Evolutionary conservation across 2,329 filamentous ascomycete species (phyloP).

Genomic region (Bipolaris zeicola): DNA sequence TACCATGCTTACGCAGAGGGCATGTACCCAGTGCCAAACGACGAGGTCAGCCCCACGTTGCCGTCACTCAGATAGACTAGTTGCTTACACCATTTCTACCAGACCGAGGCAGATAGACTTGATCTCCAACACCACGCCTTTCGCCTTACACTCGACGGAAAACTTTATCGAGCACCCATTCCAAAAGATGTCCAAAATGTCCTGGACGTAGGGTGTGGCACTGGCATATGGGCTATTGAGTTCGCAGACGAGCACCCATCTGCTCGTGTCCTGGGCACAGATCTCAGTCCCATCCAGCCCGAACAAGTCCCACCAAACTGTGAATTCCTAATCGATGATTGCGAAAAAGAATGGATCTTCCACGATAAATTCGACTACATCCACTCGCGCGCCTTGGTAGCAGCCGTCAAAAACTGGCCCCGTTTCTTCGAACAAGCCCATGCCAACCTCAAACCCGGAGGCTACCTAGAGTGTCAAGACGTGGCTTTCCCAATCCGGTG

Average conservation of each 20-base stretch:
- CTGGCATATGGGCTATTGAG: slow-evolving; percentile 43
- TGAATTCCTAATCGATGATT: slow-evolving; percentile 45
- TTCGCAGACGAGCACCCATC: slow-evolving; percentile 43
- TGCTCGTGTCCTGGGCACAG: slow-evolving; percentile 41
- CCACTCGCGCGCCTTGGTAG: slow-evolving; percentile 59
- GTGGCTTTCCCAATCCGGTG: slow-evolving; percentile 34
- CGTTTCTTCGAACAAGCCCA: slow-evolving; percentile 53
- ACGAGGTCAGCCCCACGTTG: slow-evolving; percentile 30
- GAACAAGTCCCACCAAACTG: slow-evolving; percentile 41
- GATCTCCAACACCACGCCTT: slow-evolving; percentile 45
- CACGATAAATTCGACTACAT: slow-evolving; percentile 62
- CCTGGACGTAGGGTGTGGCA: slow-evolving; percentile 43
- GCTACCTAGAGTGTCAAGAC: slow-evolving; percentile 59
- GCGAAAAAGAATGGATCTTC: slow-evolving; percentile 61
- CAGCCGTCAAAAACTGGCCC: slow-evolving; percentile 60
- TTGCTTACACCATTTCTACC: slow-evolving; percentile 6
- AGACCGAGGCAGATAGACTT: slow-evolving; percentile 38
- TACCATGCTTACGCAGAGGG: slow-evolving; percentile 42
- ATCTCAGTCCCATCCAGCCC: slow-evolving; percentile 44
- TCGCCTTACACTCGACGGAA: slow-evolving; percentile 40
- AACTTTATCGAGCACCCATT: slow-evolving; percentile 38
- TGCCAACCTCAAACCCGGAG: slow-evolving; percentile 54
- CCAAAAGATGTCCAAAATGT: slow-evolving; percentile 35
- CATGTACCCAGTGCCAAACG: slow-evolving; percentile 41
- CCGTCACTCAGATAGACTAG: neutral